Conservation (phyloP, 352 stramenopile genomes). For the Pythium plurisporium region DNA sequence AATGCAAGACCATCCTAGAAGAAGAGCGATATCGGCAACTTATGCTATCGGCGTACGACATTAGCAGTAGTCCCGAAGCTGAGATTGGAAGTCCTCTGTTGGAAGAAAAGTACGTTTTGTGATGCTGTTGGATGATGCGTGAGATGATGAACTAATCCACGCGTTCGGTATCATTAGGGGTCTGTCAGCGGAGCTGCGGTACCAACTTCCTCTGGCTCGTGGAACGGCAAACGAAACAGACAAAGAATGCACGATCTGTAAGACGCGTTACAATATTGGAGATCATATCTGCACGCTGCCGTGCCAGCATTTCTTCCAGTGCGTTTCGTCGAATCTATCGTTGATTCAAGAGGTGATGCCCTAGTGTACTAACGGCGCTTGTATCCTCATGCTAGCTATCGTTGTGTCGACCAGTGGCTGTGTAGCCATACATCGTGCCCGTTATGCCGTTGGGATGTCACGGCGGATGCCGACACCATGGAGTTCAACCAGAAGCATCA, state of each 20-base stretch:
- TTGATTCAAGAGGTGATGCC: too few species aligned
- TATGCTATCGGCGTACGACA: constrained; percentile 45
- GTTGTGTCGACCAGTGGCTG: constrained; percentile 82
- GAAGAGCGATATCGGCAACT: constrained; percentile 55
- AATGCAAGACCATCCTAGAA: constrained; percentile 54
- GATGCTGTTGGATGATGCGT: not conserved
- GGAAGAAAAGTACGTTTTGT: constrained; percentile 60
- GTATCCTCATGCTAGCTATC: constrained; percentile 34
- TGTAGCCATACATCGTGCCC: constrained; percentile 86
- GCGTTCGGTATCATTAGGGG: constrained; percentile 29
- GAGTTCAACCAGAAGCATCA: constrained; percentile 52
- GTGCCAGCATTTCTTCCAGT: constrained; percentile 88
- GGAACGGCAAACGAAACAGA: constrained; percentile 78
- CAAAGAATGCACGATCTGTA: constrained; percentile 85
- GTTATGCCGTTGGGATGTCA: constrained; percentile 75
- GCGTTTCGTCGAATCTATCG: constrained; percentile 14
- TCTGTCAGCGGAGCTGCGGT: constrained; percentile 71
- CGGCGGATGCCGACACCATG: constrained; percentile 38
- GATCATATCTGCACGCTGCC: constrained; percentile 81
- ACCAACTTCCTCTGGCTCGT: constrained; percentile 70
- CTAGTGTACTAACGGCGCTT: not conserved
- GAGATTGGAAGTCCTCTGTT: constrained; percentile 64
- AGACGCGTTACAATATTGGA: constrained; percentile 76
- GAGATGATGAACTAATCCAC: not conserved
- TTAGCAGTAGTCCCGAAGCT: constrained; percentile 69